These are phyloP conservation scores for Paraphaeosphaeria minitans DNA, from an alignment of 2,329 filamentous ascomycete genomes.

Conservation along the genomic window DNA sequence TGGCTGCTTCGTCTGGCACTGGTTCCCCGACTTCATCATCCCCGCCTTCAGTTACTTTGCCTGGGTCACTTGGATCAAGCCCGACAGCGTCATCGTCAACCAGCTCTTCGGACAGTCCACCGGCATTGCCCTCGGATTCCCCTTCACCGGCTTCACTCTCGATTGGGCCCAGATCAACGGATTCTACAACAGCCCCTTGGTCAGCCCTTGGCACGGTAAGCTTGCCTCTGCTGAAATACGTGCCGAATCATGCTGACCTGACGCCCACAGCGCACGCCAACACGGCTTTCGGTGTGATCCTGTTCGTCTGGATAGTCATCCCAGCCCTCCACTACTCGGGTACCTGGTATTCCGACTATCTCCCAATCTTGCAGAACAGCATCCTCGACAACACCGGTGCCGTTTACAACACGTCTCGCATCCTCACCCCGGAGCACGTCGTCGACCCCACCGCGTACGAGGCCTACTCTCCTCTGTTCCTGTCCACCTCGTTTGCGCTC, in stretches of 20 bases:
- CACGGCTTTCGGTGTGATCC: not conserved
- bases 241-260: constrained; percentile 81
- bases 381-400: constrained; percentile 86
- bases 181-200: constrained; percentile 57
- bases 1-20: constrained; percentile 78
- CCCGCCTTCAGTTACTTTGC: constrained; percentile 88
- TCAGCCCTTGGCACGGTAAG: constrained; percentile 6
- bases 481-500: constrained; percentile 85
- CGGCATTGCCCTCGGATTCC: constrained; percentile 81
- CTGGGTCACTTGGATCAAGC: constrained; percentile 85
- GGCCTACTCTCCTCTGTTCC: constrained; percentile 79
- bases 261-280: constrained; percentile 56
- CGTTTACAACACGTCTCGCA: constrained; percentile 79
- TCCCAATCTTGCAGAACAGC: constrained; percentile 82
- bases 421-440: constrained; percentile 76
- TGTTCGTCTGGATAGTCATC: constrained; percentile 26
- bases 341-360: constrained; percentile 78
- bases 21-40: constrained; percentile 80
- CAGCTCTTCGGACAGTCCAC: constrained; percentile 54
- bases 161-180: constrained; percentile 90
- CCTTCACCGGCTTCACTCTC: constrained; percentile 83
- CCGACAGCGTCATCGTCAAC: constrained; percentile 79
- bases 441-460: constrained; percentile 80
- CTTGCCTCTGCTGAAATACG: constrained; percentile 61
- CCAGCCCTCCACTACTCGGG: constrained; percentile 67